Base-by-base conservation (phyloP, 768 basidiomycete genomes). In the Clitopilus hobsonii region DNA sequence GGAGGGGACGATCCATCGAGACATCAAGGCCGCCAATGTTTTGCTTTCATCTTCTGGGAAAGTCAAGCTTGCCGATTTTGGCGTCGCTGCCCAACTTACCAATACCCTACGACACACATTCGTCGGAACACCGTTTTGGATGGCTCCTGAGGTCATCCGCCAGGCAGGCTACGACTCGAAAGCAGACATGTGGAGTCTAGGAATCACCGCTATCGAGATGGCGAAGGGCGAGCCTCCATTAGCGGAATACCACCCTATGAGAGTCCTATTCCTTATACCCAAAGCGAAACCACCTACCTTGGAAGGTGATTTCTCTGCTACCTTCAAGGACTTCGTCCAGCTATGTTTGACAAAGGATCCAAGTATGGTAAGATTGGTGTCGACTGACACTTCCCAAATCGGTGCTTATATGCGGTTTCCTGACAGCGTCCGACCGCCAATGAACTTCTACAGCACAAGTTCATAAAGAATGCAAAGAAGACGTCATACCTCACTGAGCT, bases 11-110 rank as follows among this genome's bases (percentile, higher is more conserved):
- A 98, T 99, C 56, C 97, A 99, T 70, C 88, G 97, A 47, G 97
- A 99, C 65, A 98, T 99, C 80, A 99, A 99, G 68, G 97, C 96
- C 1, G 96, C 96, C 38, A 99, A 99, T 63, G 82, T 99, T 53
- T 79, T 98, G 5, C 81, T 98, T 24, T 93, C 92, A 3, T 89
- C 91, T 2, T 83, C 84, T 0, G 97, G 97, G 26, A 90, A 87
- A 67, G 96, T 98, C 69, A 98, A 99, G 70, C 85, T 99, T 7
- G 96, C 96, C 20, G 97, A 99, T 69, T 98, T 99, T 65, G 97
- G 97, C 58, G 97, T 99, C 22, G 96, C 97, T 6, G 97, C 97
- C 1, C 95, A 98, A 67, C 84, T 99, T 57, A 94, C 95, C 36
- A 93, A 81, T 69, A 96, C 94, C 0, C 77, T 96, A 50, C 84